phyloP scores from a whole-genome alignment of 73 alveolate species.

The Urostyla sp. region DNA sequence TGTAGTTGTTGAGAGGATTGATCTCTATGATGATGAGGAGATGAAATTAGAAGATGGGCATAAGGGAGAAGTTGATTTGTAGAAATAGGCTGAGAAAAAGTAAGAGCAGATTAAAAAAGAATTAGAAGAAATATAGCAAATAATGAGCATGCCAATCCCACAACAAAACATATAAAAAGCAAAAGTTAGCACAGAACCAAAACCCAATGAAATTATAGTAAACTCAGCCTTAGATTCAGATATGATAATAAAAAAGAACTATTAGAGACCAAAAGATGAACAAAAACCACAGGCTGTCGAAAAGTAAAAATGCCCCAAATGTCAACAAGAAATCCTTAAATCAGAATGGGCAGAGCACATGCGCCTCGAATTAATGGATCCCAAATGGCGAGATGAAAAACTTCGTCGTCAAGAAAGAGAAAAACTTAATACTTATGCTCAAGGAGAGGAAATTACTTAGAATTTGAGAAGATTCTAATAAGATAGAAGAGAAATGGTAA shows the following conservation, averaged over 20 bases:
- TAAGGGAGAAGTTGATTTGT: constrained; percentile 58
- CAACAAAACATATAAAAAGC: neutral
- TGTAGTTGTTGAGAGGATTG: constrained; percentile 93
- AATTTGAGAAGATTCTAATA: constrained; percentile 73
- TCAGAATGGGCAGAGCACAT: constrained; percentile 90
- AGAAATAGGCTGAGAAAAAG: constrained; percentile 54
- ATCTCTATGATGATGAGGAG: constrained; percentile 91
- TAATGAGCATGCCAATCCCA: constrained; percentile 56
- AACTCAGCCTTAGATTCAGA: constrained; percentile 74
- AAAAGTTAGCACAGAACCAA: constrained; percentile 6
- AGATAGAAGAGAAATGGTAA: constrained; percentile 78
- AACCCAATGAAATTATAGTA: constrained; percentile 62
- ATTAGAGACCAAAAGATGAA: constrained; percentile 76
- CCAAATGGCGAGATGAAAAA: constrained; percentile 92
- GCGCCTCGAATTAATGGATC: constrained; percentile 92
- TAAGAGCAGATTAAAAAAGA: constrained; percentile 57
- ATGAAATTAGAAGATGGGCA: constrained; percentile 73
- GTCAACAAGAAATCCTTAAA: constrained; percentile 85
- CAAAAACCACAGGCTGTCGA: constrained; percentile 73
- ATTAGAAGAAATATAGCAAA: constrained; percentile 71
- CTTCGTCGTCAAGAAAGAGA: constrained; percentile 68
- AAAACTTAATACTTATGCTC: constrained; percentile 71
- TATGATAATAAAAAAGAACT: constrained; percentile 87
- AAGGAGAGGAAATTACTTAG: constrained; percentile 76
- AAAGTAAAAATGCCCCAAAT: constrained; percentile 90